phyloP scores from a whole-genome alignment of 257 asterid species.

The Linaria vulgaris region DNA sequence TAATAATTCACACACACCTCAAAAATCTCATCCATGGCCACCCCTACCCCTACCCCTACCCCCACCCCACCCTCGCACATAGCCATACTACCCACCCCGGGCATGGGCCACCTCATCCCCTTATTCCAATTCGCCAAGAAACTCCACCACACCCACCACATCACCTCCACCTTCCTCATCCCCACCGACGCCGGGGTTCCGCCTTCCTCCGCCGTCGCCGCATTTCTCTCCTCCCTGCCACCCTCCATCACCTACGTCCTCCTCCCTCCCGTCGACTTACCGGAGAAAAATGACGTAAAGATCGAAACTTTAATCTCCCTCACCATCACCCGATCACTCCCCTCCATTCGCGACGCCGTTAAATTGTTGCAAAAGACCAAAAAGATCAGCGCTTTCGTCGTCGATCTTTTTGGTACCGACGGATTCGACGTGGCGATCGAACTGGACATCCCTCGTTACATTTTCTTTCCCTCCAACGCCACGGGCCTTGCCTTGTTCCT shows the following conservation, averaged over 20 bases:
- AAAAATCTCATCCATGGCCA: not conserved
- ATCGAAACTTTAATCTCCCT: slow-evolving; percentile 51
- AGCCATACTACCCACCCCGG: slow-evolving; percentile 24
- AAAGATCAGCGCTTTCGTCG: slow-evolving; percentile 43
- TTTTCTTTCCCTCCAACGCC: slow-evolving; percentile 57
- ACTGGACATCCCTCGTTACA: slow-evolving; percentile 38
- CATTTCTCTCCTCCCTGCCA: slow-evolving; percentile 43
- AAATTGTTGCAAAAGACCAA: slow-evolving; percentile 17
- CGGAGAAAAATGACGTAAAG: slow-evolving; percentile 30
- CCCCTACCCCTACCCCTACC: not conserved
- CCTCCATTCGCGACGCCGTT: slow-evolving; percentile 40
- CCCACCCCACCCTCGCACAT: not conserved
- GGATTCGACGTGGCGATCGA: slow-evolving; percentile 54
- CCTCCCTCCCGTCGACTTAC: slow-evolving; percentile 55
- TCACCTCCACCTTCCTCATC: slow-evolving; percentile 45
- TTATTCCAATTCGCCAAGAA: slow-evolving; percentile 43
- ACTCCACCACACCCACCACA: slow-evolving; percentile 34
- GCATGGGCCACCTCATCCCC: slow-evolving; percentile 74
- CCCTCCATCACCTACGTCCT: slow-evolving; percentile 27
- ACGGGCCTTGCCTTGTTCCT: slow-evolving; percentile 43
- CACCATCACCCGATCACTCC: slow-evolving; percentile 45
- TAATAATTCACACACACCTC: not conserved
- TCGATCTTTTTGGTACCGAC: slow-evolving; percentile 63
- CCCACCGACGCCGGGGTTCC: slow-evolving; percentile 42
- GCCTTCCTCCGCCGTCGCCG: slow-evolving; percentile 29